Base-by-base conservation (phyloP, 177 flowering plant genomes). In the Vitis hybrid region DNA sequence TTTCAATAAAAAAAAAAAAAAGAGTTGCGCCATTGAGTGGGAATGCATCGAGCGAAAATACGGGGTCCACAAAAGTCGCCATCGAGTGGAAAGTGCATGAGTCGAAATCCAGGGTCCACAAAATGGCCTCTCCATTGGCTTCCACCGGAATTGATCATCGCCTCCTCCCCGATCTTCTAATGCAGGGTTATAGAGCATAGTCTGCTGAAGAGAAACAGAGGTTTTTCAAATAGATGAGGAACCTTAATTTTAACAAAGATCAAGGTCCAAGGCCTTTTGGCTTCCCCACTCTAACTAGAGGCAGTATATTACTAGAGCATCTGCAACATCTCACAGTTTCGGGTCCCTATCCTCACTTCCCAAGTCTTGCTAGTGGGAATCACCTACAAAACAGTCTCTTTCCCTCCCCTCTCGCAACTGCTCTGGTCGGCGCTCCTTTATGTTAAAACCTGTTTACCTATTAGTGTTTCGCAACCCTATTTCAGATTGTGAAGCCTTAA, bases 161-260 rank as follows among this genome's bases (percentile, higher is more conserved):
- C 32, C 84, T 82, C 72, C 89, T 92, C 57, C 97, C 98, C 17
- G 90, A 87, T 73, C 84, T 93, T 66, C 87, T 90, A 67, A 91
- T 90, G 98, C 96, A 95, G 99, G 97, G 97, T 64, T 89, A 90
- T 88, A 97, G 97, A 76, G 93, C 92, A 21, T 97, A 95, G 72
- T 89, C 96, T 74, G 87, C 88, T 69, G 99, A 95, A 81, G 99
- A 95, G 86, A 95, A 93, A 75, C 98, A 95, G 80, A 88, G 94
- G 84, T 85, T 95, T 63, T 85, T 89, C 78, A 93, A 88, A 70
- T 73, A 93, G 63, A 85, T 95, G 90, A 88, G 95, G 75, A 93
- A 86, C 81, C 90, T 91, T 72, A 95, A 91, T 79, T 87, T 95
- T 18, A 88, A 81, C 79, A 21, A 21, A 21, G 77, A 51, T 74